Base-by-base conservation (phyloP, 2,329 filamentous ascomycete species). In the Penicillium expansum region DNA sequence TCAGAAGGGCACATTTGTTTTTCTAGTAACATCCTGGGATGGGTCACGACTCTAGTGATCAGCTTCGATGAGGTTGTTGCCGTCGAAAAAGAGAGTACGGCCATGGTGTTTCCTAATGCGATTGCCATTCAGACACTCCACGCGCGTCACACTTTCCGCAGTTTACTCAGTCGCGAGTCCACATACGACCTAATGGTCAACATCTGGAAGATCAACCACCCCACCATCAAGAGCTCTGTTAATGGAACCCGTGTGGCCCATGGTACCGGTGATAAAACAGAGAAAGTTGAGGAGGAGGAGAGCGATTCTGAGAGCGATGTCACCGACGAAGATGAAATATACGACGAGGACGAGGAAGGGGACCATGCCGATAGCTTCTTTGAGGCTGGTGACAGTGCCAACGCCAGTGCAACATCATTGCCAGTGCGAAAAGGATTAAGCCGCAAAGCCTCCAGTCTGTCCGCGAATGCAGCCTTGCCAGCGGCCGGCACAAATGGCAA, bases 1-100 rank as follows among this genome's bases (percentile, higher is more conserved):
- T 97, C 94, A 0, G 94, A 99, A 76, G 92, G 93, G 11, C 93
- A 99, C 71, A 86, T 99, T 45, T 99, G 94, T 79, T 99, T 99
- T 76, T 97, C 92, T 69, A 97, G 94, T 79, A 99, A 99, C 71
- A 99, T 99, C 63, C 84, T 99, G 45, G 94, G 94, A 52, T 99
- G 94, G 94, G 90, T 95, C 22, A 99, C 94, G 0, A 99, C 94
- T 1, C 80, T 99, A 41, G 93, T 99, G 51, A 96, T 99, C 79
- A 95, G 92, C 73, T 99, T 99, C 71, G 94, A 99, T 70, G 94
- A 99, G 74, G 91, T 99, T 56, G 91, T 97, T 20, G 92, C 93
- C 0, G 90, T 99, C 8, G 94, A 99, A 76, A 97, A 97, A 78
- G 90, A 96, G 73, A 97, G 87, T 71, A 99, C 94, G 0, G 94